Base-by-base conservation (phyloP, 768 basidiomycete species). In the Jaapia argillacea region DNA sequence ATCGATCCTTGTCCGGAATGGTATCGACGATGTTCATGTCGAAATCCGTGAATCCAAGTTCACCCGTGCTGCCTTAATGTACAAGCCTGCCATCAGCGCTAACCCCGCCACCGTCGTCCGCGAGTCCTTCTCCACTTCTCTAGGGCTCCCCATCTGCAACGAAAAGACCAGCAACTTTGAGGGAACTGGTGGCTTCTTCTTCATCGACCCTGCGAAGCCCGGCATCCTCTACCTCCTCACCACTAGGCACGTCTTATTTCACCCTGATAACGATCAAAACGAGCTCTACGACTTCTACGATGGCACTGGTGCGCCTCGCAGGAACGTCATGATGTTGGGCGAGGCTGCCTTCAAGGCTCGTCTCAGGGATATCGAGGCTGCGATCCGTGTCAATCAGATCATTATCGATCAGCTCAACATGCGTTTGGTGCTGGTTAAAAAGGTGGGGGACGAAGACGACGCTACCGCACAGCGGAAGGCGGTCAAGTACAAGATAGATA, bases 111-210 rank as follows among this genome's bases (percentile, higher is more conserved):
- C 36, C 18, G 28, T 25, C 5, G 49, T 49, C 14, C 44, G 43
- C 13, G 50, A 39, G 2, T 49, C 48, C 16, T 31, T 56, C 43
- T 49, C 55, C 24, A 45, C 55, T 24, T 13, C 50, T 7, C 55
- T 56, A 20, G 55, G 55, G 36, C 41, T 51, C 1, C 43, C 24
- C 0, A 51, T 56, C 43, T 43, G 48, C 40, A 21, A 43, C 46
- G 35, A 23, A 22, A 14, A 18, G 4, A 46, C 48, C 13, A 20
- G 45, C 5, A n/a, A 20, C 20, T 25, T 49, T 28, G 47, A 53
- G 46, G 56, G 57, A 1, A 58, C 54, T 0, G 42, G 48, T 7
- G 50, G 49, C 5, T 43, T 52, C 44, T 57, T 42, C 46, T 37
- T 58, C 39, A 35, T 42, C 31, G 50, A 57, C 10, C 14, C 14